Percentiles rank a stretch among this genome's conserved stretches.
These are phyloP conservation scores for Adansonia madagascariensis DNA, from an alignment of 441 rosid genomes.

Conservation along the genomic window DNA sequence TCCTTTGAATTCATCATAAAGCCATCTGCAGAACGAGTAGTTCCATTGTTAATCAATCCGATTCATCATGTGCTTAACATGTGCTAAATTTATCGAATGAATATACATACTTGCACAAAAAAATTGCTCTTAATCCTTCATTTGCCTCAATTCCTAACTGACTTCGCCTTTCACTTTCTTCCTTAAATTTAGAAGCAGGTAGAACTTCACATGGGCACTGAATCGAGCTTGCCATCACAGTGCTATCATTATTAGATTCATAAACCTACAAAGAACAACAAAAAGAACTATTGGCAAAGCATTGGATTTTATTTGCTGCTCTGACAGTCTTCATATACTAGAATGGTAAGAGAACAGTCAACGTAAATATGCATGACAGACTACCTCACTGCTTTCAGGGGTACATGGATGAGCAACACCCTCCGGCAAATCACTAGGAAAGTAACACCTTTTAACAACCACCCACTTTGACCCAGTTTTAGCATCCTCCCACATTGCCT, in stretches of 20 bases:
- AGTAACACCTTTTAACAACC: conserved; percentile 32
- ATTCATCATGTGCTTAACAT: conserved; percentile 2
- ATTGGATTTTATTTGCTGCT: background rate
- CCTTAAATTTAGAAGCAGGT: conserved; percentile 55
- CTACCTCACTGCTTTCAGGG: conserved; percentile 58
- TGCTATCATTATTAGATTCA: conserved; percentile 63
- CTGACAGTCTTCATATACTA: background rate
- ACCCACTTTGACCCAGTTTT: conserved; percentile 67
- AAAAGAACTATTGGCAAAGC: conserved; percentile 19
- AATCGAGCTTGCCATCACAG: conserved; percentile 53
- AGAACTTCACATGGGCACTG: conserved; percentile 70
- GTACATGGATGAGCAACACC: conserved; percentile 62
- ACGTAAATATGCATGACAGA: conserved; percentile 16
- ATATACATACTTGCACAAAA: conserved; percentile 65
- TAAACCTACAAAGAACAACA: conserved; percentile 56
- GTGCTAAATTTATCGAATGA: conserved; percentile 8
- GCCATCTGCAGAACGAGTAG: conserved; percentile 58
- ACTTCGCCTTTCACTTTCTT: conserved; percentile 47
- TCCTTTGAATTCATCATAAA: conserved; percentile 64
- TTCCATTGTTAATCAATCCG: conserved; percentile 17
- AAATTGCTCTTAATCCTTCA: conserved; percentile 44
- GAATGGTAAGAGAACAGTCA: background rate
- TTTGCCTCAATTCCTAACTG: conserved; percentile 45
- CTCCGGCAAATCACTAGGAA: conserved; percentile 65
- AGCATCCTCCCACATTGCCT: conserved; percentile 78